These are phyloP conservation scores for Striga hermonthica DNA, from an alignment of 305 asterid genomes.

Conservation along the genomic window DNA sequence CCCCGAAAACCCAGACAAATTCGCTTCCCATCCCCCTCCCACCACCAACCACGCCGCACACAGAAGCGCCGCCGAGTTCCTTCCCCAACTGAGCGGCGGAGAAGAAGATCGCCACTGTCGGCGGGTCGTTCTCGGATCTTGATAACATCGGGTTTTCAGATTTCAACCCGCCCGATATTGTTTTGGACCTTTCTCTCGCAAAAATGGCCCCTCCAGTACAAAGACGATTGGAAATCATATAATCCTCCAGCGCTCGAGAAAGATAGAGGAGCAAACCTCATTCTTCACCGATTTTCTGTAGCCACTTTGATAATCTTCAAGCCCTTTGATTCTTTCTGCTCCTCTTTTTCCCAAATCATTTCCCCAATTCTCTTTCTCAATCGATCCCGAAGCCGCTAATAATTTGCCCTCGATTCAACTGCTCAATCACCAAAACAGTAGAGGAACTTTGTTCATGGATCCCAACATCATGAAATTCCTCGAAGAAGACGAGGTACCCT, in stretches of 20 bases:
- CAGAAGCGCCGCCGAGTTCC: no score
- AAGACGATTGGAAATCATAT: no score
- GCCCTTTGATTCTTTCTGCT: not conserved
- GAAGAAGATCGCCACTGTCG: no score
- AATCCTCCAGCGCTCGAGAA: not conserved
- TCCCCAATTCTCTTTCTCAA: not conserved
- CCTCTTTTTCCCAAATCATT: no score
- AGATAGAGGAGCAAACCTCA: not conserved
- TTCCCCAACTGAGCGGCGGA: no score
- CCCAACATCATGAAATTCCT: conserved; percentile 75
- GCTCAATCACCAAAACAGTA: not conserved
- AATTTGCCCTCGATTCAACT: not conserved
- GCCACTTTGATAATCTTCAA: not conserved
- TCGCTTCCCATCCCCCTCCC: conserved; percentile 47
- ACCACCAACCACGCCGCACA: no score
- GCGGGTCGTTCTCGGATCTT: no score
- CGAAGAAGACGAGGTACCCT: conserved; percentile 80
- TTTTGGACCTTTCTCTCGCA: no score
- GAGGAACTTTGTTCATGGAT: conserved; percentile 47
- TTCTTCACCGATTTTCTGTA: not conserved
- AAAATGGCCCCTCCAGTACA: no score
- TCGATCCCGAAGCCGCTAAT: not conserved
- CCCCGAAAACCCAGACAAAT: conserved; percentile 91
- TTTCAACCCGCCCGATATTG: no score
- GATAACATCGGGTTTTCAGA: no score